Conservation (phyloP, 1,284 basidiomycete species). For the Cutaneotrichosporon sp. region DNA sequence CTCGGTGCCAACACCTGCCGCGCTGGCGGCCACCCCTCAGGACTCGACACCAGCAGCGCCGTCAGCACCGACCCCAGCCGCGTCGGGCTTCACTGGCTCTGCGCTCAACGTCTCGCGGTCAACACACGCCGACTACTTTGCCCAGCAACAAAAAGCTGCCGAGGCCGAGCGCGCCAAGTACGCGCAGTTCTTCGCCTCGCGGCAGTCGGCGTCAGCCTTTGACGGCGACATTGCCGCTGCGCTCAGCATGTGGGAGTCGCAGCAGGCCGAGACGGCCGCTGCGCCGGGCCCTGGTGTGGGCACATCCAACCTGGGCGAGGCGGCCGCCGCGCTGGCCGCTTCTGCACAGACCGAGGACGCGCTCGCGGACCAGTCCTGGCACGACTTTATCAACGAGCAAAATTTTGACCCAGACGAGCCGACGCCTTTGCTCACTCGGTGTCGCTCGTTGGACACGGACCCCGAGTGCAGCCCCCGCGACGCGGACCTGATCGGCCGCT, state of each 20-base stretch:
- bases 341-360: conserved; percentile 19
- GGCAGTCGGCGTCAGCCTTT: conserved; percentile 10
- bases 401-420: conserved; percentile 29
- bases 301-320: not conserved
- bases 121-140: conserved; percentile 26
- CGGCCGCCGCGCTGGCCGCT: not conserved
- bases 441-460: conserved; percentile 26
- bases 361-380: conserved; percentile 28
- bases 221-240: conserved; percentile 21
- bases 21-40: conserved; percentile 5
- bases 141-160: conserved; percentile 23
- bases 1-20: not conserved
- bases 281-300: not conserved
- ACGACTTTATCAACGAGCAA: conserved; percentile 30
- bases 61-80: conserved; percentile 14
- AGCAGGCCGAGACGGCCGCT: conserved; percentile 1
- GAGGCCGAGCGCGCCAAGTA: conserved; percentile 17
- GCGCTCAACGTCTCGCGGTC: conserved; percentile 18
- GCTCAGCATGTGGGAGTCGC: conserved; percentile 21
- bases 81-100: conserved; percentile 20
- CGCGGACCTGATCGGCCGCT: conserved; percentile 22
- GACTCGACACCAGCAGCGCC: conserved; percentile 9
- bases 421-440: conserved; percentile 26
- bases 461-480: conserved; percentile 28
- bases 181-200: conserved; percentile 18